A percentile compares a stretch with the other conserved stretches of the same genome.
Conservation (phyloP, 805 yeast species). For the Candida ovalis region DNA sequence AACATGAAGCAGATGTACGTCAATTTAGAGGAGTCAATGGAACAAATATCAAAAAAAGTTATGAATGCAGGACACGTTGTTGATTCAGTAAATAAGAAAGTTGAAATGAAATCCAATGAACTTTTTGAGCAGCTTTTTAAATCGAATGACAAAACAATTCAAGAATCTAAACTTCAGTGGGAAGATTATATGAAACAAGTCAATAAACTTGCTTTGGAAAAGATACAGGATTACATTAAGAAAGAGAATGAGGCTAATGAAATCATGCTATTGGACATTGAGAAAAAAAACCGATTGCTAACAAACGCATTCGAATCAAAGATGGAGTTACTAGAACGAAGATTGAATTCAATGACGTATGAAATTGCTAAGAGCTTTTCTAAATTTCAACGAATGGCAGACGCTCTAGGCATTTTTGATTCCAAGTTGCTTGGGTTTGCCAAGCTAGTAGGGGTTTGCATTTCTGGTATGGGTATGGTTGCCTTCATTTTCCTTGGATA, state of each 20-base stretch:
- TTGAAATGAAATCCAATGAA: neutral
- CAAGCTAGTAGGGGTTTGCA: neutral
- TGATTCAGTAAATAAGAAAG: conserved; percentile 1
- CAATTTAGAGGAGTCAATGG: conserved; percentile 1
- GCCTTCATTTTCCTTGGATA: neutral
- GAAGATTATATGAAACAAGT: neutral
- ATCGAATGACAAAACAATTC: conserved; percentile 3
- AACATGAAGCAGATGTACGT: neutral
- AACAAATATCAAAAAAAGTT: conserved; percentile 1
- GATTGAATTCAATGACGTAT: conserved; percentile 2
- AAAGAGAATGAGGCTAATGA: conserved; percentile 5
- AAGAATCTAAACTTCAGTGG: conserved; percentile 3
- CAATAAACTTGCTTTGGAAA: neutral
- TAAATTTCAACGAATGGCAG: conserved; percentile 7
- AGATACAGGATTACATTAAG: conserved; percentile 2
- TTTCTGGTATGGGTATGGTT: neutral
- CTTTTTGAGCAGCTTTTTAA: conserved; percentile 1
- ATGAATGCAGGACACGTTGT: neutral
- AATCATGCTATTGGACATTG: conserved; percentile 1
- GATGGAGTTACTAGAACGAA: conserved; percentile 5
- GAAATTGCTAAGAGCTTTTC: conserved; percentile 6
- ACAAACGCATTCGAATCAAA: neutral
- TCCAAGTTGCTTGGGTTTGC: neutral
- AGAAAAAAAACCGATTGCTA: neutral
- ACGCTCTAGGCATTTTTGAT: conserved; percentile 2